A percentile compares a stretch with the other conserved stretches of the same genome.
Evolutionary conservation across 148 eudicot species (phyloP).

Genomic region (Talinum fruticosum): DNA sequence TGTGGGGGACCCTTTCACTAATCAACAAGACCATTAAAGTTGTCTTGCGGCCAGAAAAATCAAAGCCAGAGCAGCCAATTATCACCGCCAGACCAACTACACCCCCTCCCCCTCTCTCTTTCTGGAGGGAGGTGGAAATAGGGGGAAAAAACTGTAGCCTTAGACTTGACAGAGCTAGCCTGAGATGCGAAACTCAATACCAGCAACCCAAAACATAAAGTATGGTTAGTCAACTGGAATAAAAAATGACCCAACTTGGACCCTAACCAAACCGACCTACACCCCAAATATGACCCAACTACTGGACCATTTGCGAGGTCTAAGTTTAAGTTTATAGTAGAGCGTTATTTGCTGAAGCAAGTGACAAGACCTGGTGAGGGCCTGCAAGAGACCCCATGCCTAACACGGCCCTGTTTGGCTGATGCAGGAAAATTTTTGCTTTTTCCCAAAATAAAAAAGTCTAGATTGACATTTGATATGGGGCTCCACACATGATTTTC

Average conservation of each 20-base stretch:
- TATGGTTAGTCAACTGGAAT: too few relatives aligned
- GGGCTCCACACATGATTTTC: conserved; percentile 14
- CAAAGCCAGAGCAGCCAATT: not conserved
- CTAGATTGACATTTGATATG: not conserved
- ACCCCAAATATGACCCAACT: too few relatives aligned
- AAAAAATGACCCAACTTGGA: too few relatives aligned
- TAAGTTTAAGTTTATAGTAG: not conserved
- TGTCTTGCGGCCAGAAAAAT: not conserved
- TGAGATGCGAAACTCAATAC: too few relatives aligned
- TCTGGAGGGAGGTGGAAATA: not conserved
- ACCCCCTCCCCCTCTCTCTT: not conserved
- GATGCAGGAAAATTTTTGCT: not conserved
- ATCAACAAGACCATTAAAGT: not conserved
- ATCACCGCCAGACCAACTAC: conserved; percentile 4
- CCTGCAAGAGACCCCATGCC: not conserved
- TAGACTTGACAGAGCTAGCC: too few relatives aligned
- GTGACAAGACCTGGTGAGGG: not conserved
- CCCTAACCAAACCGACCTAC: too few relatives aligned
- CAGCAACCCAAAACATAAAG: too few relatives aligned
- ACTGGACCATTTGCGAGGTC: too few relatives aligned
- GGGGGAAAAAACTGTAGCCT: not conserved
- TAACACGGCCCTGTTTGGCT: not conserved
- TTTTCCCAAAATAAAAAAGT: not conserved
- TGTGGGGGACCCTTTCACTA: not conserved
- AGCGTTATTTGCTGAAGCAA: not conserved